These are phyloP conservation scores for Patellifolia procumbens DNA, from an alignment of 179 eudicot genomes.

Conservation along the genomic window DNA sequence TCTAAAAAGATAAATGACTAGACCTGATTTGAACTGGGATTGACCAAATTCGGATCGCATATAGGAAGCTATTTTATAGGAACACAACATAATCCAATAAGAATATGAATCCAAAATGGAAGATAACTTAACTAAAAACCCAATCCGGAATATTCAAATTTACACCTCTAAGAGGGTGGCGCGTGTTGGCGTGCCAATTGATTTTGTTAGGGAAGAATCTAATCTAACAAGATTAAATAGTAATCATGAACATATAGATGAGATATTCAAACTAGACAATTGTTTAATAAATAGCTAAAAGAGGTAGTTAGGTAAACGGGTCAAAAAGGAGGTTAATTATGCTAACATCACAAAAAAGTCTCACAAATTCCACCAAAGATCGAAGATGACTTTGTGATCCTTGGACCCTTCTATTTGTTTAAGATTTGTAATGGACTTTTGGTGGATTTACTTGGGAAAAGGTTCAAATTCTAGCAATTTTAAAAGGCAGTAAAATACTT, in stretches of 20 bases:
- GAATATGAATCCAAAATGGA: too few species aligned
- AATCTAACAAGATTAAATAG: too few species aligned
- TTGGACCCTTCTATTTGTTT: conserved; percentile 9
- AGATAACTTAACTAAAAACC: too few species aligned
- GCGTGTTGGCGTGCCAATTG: too few species aligned
- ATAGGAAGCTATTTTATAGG: too few species aligned
- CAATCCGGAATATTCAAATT: too few species aligned
- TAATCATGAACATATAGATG: not conserved
- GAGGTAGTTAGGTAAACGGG: conserved; percentile 6
- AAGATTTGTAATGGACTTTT: conserved; percentile 12
- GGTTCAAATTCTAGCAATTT: not conserved
- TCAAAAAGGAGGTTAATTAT: conserved; percentile 9
- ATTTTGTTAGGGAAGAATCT: too few species aligned
- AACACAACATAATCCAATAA: too few species aligned
- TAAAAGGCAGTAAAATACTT: not conserved
- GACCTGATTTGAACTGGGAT: too few species aligned
- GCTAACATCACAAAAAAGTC: conserved; percentile 1
- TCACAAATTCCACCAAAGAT: not conserved
- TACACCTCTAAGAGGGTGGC: too few species aligned
- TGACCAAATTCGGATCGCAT: too few species aligned
- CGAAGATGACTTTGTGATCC: conserved; percentile 15
- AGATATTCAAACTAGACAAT: not conserved
- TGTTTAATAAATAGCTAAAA: not conserved
- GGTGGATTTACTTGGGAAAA: not conserved
- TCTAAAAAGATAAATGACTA: too few species aligned